Base-by-base conservation (phyloP, 106 monocot genomes). In the Allium cepa region DNA sequence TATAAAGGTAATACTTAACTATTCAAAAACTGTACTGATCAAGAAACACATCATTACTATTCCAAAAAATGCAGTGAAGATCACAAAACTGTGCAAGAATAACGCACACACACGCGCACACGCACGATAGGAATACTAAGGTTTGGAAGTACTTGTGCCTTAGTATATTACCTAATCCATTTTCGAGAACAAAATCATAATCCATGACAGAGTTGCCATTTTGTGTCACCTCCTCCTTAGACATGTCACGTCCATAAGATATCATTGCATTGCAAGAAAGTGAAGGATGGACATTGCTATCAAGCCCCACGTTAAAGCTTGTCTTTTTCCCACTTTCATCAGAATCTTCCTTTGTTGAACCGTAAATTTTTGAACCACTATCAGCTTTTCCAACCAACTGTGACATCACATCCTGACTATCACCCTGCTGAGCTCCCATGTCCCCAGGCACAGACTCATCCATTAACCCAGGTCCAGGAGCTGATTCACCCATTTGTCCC, bases 371-470 rank as follows among this genome's bases (percentile, higher is more conserved):
- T 68, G 96, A 92, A 47, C 92, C 91, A 75, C 96, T 97, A 57
- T 97, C 96, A 60, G 89, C 92, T 80, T 73, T 84, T 22, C 68
- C 83, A 18, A 83, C 67, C 12, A 92, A 89, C 22, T 74, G 80
- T 66, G 97, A 99, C 72, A 99, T 84, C 82, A 90, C 78, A 71
- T 99, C 92, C 71, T 99, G 97, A 69, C 88, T 99, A 73, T 99
- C 97, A 66, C 86, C 92, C 67, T 89, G 92, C 59, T 78, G 92
- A 76, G 86, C 88, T 59, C 74, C 80, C 71, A 85, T 71, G 61
- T 83, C 86, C 60, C 90, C 94, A 10, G 91, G 91, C 3, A 84
- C 79, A 88, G 86, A 95, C 59, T 91, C 95, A 69, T 83, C 89
- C 89, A 87, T 92, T 64, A 92, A 64, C 66, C 85, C 92, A 72